Base-by-base conservation (phyloP, 345 rosid species). In the Brassica nigra region DNA sequence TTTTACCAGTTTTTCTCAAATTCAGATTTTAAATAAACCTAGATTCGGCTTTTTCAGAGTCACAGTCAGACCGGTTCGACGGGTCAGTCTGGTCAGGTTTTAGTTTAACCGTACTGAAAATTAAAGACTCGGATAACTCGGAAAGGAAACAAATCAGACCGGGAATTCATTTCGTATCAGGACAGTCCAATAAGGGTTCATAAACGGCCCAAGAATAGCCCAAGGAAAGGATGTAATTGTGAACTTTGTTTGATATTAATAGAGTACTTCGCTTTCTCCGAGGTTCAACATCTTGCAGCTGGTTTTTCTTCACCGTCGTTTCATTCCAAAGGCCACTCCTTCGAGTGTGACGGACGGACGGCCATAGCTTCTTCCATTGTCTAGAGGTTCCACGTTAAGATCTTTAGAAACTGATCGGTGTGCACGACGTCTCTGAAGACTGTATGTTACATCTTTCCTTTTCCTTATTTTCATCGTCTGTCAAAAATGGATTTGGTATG, bases 291-390 rank as follows among this genome's bases (percentile, higher is more conserved):
- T n/a, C 28, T 62, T 29, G 37, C 16, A 12, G 66, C 66, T 62
- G 8, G 14, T 29, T 62, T 28, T 16, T 18, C 5, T 9, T 31
- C 34, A 3, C 71, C 34, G 33, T 67, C 57, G 49, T 33, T 47
- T 15, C 68, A n/a, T 67, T 47, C 73, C 15, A 49, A 49, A 30
- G n/a, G 52, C 10, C 27, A 12, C 54, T 65, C 62, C 63, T 20
- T 20, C 18, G 14, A 27, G 23, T 68, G 55, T 23, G 65, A 52
- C 59, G 79, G 79, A 33, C 47, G 47, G 80, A 33, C 74, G 80
- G 68, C 73, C 68, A 9, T 66, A 27, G 42, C 57, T 37, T 76
- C 58, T 42, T 5, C 69, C 77, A 34, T 34, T 14, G 6, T 52
- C 66, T 20, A n/a, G n/a, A 68, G 74, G 7, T 39, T 68, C n/a